Percentiles rank a stretch among this genome's conserved stretches.
Evolutionary conservation across 495 filamentous ascomycete genomes (phyloP).

Genomic region (Aspergillus cavernicola): DNA sequence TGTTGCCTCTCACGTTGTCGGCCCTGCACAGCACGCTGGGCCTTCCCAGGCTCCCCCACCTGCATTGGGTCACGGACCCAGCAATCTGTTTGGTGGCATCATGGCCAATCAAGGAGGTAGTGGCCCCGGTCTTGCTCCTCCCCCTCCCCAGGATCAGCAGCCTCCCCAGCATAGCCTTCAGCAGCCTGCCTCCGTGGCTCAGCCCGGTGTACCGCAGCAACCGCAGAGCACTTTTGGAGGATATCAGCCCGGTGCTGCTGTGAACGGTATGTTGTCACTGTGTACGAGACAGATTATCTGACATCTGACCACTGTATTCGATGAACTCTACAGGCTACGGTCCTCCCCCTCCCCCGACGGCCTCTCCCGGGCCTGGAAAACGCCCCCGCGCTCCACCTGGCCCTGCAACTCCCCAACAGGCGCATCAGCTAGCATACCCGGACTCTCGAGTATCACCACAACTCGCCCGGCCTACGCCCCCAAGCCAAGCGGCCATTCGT

Average conservation of each 20-base stretch:
- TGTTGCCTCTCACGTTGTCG: constrained; percentile 60
- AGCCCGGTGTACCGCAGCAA: constrained; percentile 60
- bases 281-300: constrained; percentile 14
- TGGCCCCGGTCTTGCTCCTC: constrained; percentile 84
- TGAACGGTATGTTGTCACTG: constrained; percentile 58
- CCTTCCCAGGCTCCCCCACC: constrained; percentile 79
- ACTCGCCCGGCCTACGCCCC: constrained; percentile 77
- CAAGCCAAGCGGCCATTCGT: constrained; percentile 51
- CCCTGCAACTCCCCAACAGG: constrained; percentile 87
- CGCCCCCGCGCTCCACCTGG: constrained; percentile 59
- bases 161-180: constrained; percentile 58
- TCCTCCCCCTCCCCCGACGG: constrained; percentile 73
- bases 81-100: constrained; percentile 89
- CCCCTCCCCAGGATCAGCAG: constrained; percentile 63
- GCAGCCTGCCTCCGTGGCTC: constrained; percentile 56
- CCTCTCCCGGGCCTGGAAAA: constrained; percentile 81
- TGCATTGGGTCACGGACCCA: constrained; percentile 84
- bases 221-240: constrained; percentile 56
- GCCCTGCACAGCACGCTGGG: constrained; percentile 66
- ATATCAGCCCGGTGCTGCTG: constrained; percentile 59
- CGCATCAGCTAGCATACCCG: constrained; percentile 75
- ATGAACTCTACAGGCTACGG: constrained; percentile 48
- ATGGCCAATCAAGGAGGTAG: constrained; percentile 88
- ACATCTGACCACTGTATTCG: constrained; percentile 27
- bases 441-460: constrained; percentile 81